A percentile compares a stretch with the other conserved stretches of the same genome.
These are phyloP conservation scores for Chamaenerion angustifolium DNA, from an alignment of 345 rosid genomes.

Conservation along the genomic window DNA sequence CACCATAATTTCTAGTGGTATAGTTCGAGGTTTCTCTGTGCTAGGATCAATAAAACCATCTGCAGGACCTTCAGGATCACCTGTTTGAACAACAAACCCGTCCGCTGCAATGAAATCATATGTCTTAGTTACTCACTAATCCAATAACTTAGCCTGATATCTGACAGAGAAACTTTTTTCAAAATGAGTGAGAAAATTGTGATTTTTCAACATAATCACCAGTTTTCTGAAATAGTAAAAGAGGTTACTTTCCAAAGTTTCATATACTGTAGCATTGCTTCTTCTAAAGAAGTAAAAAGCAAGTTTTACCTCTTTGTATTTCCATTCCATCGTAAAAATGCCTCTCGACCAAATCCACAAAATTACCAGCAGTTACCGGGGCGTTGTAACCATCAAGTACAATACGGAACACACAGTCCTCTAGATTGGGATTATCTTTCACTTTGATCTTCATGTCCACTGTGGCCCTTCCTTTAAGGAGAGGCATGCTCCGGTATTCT, in stretches of 20 bases:
- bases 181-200: too few relatives aligned
- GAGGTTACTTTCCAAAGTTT: too few relatives aligned
- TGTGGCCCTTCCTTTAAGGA: constrained; percentile 85
- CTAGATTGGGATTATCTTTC: constrained; percentile 85
- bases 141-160: too few relatives aligned
- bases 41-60: constrained; percentile 95
- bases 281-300: background rate
- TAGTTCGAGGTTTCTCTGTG: constrained; percentile 70
- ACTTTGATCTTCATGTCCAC: constrained; percentile 98
- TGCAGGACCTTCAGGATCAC: constrained; percentile 98
- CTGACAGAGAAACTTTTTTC: too few relatives aligned
- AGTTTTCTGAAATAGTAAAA: too few relatives aligned
- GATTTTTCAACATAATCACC: too few relatives aligned
- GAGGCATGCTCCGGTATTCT: constrained; percentile 72
- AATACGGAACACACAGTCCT: constrained; percentile 72
- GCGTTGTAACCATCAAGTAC: constrained; percentile 96
- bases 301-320: constrained; percentile 80
- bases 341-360: constrained; percentile 77
- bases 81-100: constrained; percentile 97
- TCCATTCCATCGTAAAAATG: constrained; percentile 98
- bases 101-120: constrained; percentile 64
- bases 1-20: constrained; percentile 85
- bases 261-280: too few relatives aligned
- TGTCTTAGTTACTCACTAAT: too few relatives aligned
- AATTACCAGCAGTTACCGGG: constrained; percentile 91